A percentile compares a stretch with the other conserved stretches of the same genome.
Conservation (phyloP, 768 basidiomycete species). For the Hygrophorus russula region DNA sequence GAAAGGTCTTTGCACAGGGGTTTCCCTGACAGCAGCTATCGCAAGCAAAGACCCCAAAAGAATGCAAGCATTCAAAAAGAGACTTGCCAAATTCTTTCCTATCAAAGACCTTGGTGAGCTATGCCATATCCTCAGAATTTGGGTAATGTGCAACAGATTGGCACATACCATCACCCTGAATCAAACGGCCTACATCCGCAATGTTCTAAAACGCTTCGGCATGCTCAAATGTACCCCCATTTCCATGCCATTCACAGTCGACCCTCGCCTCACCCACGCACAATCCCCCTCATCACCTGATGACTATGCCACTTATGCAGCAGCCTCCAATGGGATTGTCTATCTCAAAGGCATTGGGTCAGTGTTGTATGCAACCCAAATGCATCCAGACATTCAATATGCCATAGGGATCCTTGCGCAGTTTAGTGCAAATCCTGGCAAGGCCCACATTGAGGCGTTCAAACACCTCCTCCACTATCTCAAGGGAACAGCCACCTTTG, state of each 20-base stretch:
- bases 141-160: constrained; percentile 9
- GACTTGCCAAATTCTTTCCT: background rate
- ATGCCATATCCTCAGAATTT: constrained; percentile 14
- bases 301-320: background rate
- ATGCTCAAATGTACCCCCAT: too few relatives aligned
- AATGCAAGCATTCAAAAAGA: background rate
- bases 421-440: constrained; percentile 12
- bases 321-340: background rate
- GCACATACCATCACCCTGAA: constrained; percentile 16
- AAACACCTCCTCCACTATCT: constrained; percentile 19
- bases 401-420: constrained; percentile 14
- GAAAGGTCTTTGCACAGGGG: too few relatives aligned
- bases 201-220: too few relatives aligned
- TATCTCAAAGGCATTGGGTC: constrained; percentile 19
- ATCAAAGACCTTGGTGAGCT: constrained; percentile 3
- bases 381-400: constrained; percentile 19
- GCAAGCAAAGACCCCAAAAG: background rate
- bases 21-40: too few relatives aligned
- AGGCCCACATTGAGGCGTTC: constrained; percentile 15
- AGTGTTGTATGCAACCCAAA: constrained; percentile 18
- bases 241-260: too few relatives aligned
- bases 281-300: too few relatives aligned
- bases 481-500: constrained; percentile 11
- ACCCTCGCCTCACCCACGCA: too few relatives aligned
- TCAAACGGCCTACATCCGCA: constrained; percentile 16